Conservation (phyloP, 805 yeast genomes). For the Metschnikowia cerradonensis region DNA sequence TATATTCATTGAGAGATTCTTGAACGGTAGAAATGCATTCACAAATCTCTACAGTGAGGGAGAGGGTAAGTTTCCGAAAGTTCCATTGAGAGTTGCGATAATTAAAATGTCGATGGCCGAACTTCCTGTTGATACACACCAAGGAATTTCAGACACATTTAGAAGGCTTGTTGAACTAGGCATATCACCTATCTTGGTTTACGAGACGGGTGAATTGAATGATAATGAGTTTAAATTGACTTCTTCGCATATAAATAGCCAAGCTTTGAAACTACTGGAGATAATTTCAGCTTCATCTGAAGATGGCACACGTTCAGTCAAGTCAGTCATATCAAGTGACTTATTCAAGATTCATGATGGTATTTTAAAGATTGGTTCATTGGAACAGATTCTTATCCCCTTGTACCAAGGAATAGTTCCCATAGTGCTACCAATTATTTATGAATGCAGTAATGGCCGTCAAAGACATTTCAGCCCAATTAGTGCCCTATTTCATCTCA, state of each 20-base stretch:
- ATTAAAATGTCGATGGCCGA: constrained; percentile 45
- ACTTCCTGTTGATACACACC: constrained; percentile 29
- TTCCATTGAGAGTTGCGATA: constrained; percentile 53
- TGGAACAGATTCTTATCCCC: constrained; percentile 36
- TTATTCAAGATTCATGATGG: constrained; percentile 20
- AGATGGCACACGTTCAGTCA: constrained; percentile 21
- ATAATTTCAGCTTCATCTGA: constrained; percentile 17
- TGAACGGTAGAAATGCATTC: constrained; percentile 33
- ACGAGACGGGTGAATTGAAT: constrained; percentile 43
- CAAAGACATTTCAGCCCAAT: constrained; percentile 26
- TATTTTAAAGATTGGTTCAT: constrained; percentile 17
- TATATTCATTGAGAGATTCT: constrained; percentile 30
- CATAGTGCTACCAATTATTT: constrained; percentile 55
- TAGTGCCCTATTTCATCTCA: constrained; percentile 24
- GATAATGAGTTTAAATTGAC: constrained; percentile 26
- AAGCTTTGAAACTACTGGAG: constrained; percentile 29
- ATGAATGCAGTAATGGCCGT: constrained; percentile 15
- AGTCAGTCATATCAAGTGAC: constrained; percentile 26
- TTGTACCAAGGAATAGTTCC: constrained; percentile 54
- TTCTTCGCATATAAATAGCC: constrained; percentile 29
- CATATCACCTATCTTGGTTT: constrained; percentile 64
- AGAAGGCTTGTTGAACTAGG: constrained; percentile 59
- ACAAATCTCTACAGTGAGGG: constrained; percentile 28
- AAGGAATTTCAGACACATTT: constrained; percentile 54
- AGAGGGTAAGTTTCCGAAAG: constrained; percentile 32